Percentiles rank a stretch among this genome's conserved stretches.
phyloP scores from a whole-genome alignment of 2,329 filamentous ascomycete genomes.

The Hymenoscyphus repandus region DNA sequence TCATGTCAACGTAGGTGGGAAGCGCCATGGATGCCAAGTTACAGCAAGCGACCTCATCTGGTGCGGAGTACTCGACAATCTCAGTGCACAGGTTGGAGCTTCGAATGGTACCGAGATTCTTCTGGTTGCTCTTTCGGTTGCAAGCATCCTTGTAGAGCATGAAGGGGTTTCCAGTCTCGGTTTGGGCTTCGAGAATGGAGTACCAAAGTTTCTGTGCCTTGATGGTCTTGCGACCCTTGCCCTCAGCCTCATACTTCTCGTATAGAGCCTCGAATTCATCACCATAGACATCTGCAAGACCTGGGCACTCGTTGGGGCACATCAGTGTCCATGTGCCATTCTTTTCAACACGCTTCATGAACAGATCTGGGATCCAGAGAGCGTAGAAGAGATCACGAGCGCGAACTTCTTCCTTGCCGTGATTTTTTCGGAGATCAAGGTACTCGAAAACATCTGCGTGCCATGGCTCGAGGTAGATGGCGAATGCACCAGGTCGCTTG shows the following conservation, averaged over 20 bases:
- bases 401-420: conserved; percentile 96
- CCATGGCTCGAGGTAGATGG: conserved; percentile 99
- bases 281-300: conserved; percentile 92
- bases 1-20: conserved; percentile 84
- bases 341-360: conserved; percentile 99
- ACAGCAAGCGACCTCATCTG: conserved; percentile 97
- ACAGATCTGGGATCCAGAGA: conserved; percentile 96
- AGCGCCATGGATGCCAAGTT: conserved; percentile 94
- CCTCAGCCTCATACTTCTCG: conserved; percentile 84
- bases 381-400: conserved; percentile 97
- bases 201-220: conserved; percentile 99
- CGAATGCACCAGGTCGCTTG: conserved; percentile 97
- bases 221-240: conserved; percentile 81
- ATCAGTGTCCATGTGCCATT: conserved; percentile 97
- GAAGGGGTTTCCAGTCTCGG: conserved; percentile 97
- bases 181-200: conserved; percentile 95
- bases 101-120: conserved; percentile 97
- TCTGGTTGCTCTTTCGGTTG: conserved; percentile 99
- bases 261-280: conserved; percentile 96
- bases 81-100: conserved; percentile 99
- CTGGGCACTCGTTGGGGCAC: conserved; percentile 95
- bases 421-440: conserved; percentile 97
- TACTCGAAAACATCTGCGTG: conserved; percentile 97
- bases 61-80: conserved; percentile 94
- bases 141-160: conserved; percentile 99